Base-by-base conservation (phyloP, 169 alveolate species). In the Cryptosporidium felis region DNA sequence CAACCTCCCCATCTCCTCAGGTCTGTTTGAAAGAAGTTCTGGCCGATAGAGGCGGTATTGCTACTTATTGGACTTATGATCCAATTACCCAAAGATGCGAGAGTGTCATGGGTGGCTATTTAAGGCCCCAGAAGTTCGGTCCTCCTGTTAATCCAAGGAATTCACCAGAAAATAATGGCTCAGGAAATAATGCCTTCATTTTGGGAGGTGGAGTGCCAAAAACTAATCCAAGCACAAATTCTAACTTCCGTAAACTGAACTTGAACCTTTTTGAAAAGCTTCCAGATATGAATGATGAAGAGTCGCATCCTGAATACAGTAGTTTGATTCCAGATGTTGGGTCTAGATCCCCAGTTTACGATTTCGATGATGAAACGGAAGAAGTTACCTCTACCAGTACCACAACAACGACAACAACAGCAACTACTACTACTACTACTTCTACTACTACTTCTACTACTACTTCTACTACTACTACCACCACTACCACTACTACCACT, bases 51-150 rank as follows among this genome's bases (percentile, higher is more conserved):
- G 85, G 85, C 36, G 85, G 85, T 10, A 74, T 74, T 34, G 85
- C 85, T 1, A 40, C 85, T 10, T 56, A 74, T 74, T 74, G 85
- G 85, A 74, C 67, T 5, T 74, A 74, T 6, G 85, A 74, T 34
- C 56, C 85, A 36, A 49, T 74, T 34, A 74, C 85, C 10, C 85
- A 74, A 53, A 74, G 85, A 56, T 74, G 85, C 56, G 85, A 74
- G n/a, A 74, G 85, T 74, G 67, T 21, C 2, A 38, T 53, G 38
- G 85, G 85, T 0, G 85, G 85, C n/a, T 74, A 74, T 36, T 30
- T 56, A 10, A 74, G 85, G 26, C 85, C 85, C 16, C 85, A 74
- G 42, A 74, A 74, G 21, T 74, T 74, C 56, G 85, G 85, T 23
- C 85, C 85, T 4, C 85, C 85, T 1, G 28, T 18, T 14, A 49